Evolutionary conservation across 2,329 filamentous ascomycete genomes (phyloP), one percentile per base, ranked within the genome.

Genomic region (Stagonosporopsis rhizophila): DNA sequence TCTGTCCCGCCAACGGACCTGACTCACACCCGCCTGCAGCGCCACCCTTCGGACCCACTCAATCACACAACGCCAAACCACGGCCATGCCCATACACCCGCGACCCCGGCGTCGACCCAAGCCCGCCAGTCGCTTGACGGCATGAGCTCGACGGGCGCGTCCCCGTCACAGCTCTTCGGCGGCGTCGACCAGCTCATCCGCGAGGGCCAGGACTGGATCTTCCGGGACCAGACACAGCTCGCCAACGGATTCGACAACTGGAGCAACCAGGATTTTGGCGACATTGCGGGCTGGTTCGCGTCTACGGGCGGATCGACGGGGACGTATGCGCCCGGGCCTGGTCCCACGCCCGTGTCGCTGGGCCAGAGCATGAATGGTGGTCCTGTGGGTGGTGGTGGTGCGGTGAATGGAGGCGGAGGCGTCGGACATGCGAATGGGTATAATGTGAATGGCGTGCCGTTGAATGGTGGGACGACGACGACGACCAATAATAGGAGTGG

Each of bases 211-310:
- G 84, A 89, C 63, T 79, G 77, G 77, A 87, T 85, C 80, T 79
- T 87, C 50, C 78, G 82, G 32, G 87, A 90, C 65, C 86, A 89
- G 64, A 82, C 79, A 17, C 82, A 84, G 45, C 74, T 89, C 4
- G 85, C 84, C 0, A 72, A 83, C 4, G 87, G 86, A 1, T 85
- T 89, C 60, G 87, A 83, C 23, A 87, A 86, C 51, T 89, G 87
- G 86, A 39, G 28, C 8, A 77, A 77, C 50, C 51, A 69, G 17
- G 63, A 53, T 1, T 60, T 69, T 15, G 70, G 70, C 2, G 71
- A 75, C 39, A 65, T 74, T n/a, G 67, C 67, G 15, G 66, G 59
- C 9, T 69, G 71, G 70, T 71, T 70, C 40, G 66, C 59, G 3
- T 61, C 59, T 15, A 61, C 58, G 14, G 64, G 65, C 7, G 64